Percentiles rank a stretch among this genome's conserved stretches.
These are phyloP conservation scores for Nidularia sp. DNA, from an alignment of 768 basidiomycete species.

Conservation along the genomic window DNA sequence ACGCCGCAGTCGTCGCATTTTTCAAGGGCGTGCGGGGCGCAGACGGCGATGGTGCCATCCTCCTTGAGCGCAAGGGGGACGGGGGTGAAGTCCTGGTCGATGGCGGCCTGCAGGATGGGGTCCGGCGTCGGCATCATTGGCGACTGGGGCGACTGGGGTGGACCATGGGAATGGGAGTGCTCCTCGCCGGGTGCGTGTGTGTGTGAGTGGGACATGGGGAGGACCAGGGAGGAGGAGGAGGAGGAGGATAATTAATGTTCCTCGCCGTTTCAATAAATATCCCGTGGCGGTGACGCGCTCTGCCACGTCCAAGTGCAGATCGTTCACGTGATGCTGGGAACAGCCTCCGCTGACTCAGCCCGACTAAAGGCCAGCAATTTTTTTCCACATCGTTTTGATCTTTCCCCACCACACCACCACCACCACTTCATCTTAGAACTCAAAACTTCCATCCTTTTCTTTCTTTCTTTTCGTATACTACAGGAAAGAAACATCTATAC, in stretches of 20 bases:
- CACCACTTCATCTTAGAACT: too few species aligned
- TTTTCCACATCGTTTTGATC: conserved; percentile 1
- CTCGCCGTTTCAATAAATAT: neutral
- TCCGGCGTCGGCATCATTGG: conserved; percentile 51
- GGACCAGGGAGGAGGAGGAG: neutral
- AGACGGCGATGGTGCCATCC: conserved; percentile 54
- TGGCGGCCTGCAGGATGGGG: conserved; percentile 69
- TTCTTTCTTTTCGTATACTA: too few species aligned
- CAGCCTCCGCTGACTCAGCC: neutral
- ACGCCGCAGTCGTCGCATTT: conserved; percentile 70
- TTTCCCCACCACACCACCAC: conserved; percentile 4
- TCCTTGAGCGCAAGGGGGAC: conserved; percentile 52
- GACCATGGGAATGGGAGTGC: conserved; percentile 44
- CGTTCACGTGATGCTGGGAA: neutral
- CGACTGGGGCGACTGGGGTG: conserved; percentile 37
- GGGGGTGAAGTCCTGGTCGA: conserved; percentile 67
- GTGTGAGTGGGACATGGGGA: conserved; percentile 62
- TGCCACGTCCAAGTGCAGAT: conserved; percentile 13
- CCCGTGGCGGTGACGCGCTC: neutral
- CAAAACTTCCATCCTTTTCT: too few species aligned
- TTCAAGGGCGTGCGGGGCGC: conserved; percentile 63
- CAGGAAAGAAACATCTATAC: too few species aligned
- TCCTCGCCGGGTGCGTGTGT: conserved; percentile 56
- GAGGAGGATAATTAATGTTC: neutral
- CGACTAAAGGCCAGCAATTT: too few species aligned